Evolutionary conservation across 257 asterid genomes (phyloP).

Genomic region (Ehretia macrophylla): DNA sequence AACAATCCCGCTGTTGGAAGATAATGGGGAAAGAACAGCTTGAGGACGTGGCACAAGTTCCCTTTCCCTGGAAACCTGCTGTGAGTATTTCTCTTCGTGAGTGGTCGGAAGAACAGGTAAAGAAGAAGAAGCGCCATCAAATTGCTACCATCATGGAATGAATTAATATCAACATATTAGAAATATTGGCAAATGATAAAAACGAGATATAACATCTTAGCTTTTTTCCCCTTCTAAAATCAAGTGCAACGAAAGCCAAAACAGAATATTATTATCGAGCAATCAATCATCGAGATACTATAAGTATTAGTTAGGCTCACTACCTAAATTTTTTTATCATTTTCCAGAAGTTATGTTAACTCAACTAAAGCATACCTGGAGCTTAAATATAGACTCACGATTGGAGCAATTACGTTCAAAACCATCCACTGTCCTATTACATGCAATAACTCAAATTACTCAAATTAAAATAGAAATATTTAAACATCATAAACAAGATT

Average conservation of each 20-base stretch:
- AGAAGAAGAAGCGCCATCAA: constrained; percentile 29
- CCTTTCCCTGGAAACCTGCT: constrained; percentile 28
- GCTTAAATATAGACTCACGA: no score
- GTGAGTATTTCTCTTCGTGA: constrained; percentile 34
- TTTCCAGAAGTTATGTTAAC: no score
- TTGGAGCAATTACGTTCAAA: no score
- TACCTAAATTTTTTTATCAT: constrained; percentile 10
- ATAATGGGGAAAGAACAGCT: constrained; percentile 32
- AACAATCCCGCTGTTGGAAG: constrained; percentile 50
- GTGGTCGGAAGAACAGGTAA: constrained; percentile 41
- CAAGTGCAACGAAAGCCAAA: no score
- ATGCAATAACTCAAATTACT: no score
- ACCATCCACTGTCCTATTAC: no score
- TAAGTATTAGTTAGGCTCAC: background rate
- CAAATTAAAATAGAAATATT: no score
- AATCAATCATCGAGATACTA: background rate
- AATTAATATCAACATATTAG: background rate
- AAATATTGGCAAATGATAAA: background rate
- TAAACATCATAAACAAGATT: no score
- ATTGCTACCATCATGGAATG: background rate
- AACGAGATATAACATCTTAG: background rate
- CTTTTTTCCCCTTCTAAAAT: background rate
- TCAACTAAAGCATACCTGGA: no score
- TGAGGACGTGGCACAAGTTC: constrained; percentile 35
- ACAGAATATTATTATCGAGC: no score